Conservation (phyloP, 176 grass and related monocot genomes). For the Oryza meridionalis region DNA sequence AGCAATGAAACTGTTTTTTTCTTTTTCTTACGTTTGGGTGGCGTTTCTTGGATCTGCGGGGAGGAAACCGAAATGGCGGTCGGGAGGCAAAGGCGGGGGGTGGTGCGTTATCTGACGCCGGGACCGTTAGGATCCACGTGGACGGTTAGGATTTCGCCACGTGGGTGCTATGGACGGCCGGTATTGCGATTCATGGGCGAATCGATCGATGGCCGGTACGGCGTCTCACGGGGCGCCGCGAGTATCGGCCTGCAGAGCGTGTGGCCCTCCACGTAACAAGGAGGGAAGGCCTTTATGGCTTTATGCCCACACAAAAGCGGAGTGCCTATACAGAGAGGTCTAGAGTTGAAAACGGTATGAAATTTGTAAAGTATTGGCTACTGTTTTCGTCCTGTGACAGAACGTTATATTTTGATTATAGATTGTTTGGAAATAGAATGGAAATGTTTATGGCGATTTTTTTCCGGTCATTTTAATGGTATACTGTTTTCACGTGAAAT, state of each 20-base stretch:
- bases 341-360: too few relatives aligned
- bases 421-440: too few relatives aligned
- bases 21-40: not conserved
- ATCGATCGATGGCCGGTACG: not conserved
- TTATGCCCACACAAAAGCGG: too few relatives aligned
- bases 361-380: too few relatives aligned
- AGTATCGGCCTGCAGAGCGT: not conserved
- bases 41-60: not conserved
- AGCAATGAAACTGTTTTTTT: not conserved
- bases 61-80: conserved; percentile 39
- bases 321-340: too few relatives aligned
- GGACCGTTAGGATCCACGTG: not conserved
- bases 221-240: not conserved
- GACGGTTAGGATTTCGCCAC: not conserved
- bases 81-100: conserved; percentile 32
- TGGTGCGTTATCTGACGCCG: not conserved
- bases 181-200: not conserved
- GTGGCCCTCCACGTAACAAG: not conserved
- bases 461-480: too few relatives aligned
- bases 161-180: not conserved
- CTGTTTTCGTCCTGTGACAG: too few relatives aligned
- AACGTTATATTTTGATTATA: too few relatives aligned
- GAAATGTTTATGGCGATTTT: too few relatives aligned
- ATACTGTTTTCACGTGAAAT: too few relatives aligned
- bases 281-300: too few relatives aligned